These are phyloP conservation scores for Sicyos baderoa DNA, from an alignment of 306 rosid species.

Conservation along the genomic window DNA sequence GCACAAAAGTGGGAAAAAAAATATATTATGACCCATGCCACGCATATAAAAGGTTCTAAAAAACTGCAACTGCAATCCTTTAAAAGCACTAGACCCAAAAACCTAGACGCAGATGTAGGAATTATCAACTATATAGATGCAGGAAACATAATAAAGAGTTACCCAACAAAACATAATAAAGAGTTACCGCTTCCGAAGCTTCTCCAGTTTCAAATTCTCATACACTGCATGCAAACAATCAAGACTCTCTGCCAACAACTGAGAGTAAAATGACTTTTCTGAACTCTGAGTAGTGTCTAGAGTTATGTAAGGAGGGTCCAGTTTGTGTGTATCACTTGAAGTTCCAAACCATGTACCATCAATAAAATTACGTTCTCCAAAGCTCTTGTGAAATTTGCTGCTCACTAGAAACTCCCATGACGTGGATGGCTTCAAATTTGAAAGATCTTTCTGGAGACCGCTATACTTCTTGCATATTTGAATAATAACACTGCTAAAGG, in stretches of 20 bases:
- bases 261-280: conserved; percentile 43
- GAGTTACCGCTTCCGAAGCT: conserved; percentile 70
- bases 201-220: conserved; percentile 79
- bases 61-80: not conserved
- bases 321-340: conserved; percentile 32
- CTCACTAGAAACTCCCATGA: conserved; percentile 83
- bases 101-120: too few species aligned
- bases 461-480: conserved; percentile 45
- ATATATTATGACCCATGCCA: not conserved
- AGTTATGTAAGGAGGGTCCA: conserved; percentile 25
- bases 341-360: conserved; percentile 33
- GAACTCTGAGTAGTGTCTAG: conserved; percentile 25
- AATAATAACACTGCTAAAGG: conserved; percentile 56
- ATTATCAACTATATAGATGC: not conserved
- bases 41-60: not conserved
- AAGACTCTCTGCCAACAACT: conserved; percentile 55
- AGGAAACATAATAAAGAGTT: not conserved
- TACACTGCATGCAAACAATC: conserved; percentile 91
- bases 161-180: conserved; percentile 37
- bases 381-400: conserved; percentile 70
- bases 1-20: not conserved
- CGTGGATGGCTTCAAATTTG: conserved; percentile 30
- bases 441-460: conserved; percentile 28
- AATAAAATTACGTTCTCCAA: conserved; percentile 44
- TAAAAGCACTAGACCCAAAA: conserved; percentile 9